Base-by-base conservation (phyloP, 768 basidiomycete species). In the Trametes gibbosa region DNA sequence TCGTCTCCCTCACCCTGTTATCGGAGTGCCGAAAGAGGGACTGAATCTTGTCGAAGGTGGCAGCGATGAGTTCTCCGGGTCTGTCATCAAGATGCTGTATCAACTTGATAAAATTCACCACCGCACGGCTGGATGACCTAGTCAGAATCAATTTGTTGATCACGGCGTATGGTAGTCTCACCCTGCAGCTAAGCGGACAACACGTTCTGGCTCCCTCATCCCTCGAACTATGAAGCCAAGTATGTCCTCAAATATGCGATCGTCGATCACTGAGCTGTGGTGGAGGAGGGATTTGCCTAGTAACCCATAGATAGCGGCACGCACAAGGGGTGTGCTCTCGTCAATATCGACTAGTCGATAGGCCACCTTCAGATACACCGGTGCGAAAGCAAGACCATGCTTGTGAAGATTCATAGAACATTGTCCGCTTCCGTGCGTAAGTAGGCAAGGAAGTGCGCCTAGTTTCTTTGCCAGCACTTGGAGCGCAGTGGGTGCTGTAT, bases 141-240 rank as follows among this genome's bases (percentile, higher is more conserved):
- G 25, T 35, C 53, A 41, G 17, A 61, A 34, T 43, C 40, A 40
- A 39, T 58, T 13, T 41, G 8, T 27, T 25, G 10, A 34, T n/a
- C 2, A 41, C 37, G 13, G 5, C 10, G n/a, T 3, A 21, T 5
- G 5, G 25, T 5, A 27, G 12, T 47, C 82, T 64, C 70, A 91
- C 90, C 90, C 90, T 51, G 90, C 86, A 61, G 77, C 75, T 16
- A 92, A 68, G 37, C 90, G 80, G 21, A 85, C 81, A 41, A 76
- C 78, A 55, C 90, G 78, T 61, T 87, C 80, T 39, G 67, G 70
- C 62, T 87, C 81, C 10, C 67, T 74, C 59, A 89, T 69, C 3
- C 84, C 86, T 21, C 71, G 72, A 50, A 78, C 75, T 8, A 84
- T 67, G 6, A 83, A 63, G 24, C 79, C 70, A 7, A 70, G 59